phyloP scores from a whole-genome alignment of 2,329 filamentous ascomycete genomes.

The Phyllosticta paracitricarpa region DNA sequence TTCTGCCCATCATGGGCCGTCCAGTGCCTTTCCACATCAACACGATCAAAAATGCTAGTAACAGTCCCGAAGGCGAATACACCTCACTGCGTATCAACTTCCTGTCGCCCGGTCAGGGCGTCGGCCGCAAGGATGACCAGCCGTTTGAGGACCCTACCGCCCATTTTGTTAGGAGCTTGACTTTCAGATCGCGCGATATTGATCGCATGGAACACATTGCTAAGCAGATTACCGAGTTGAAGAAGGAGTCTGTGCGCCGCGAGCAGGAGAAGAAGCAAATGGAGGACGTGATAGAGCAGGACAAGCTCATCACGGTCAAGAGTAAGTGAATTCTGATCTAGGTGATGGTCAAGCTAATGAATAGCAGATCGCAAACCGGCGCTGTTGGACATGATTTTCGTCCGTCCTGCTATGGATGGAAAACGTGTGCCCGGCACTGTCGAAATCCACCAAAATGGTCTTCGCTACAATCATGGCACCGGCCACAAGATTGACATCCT shows the following conservation, averaged over 20 bases:
- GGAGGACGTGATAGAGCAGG: conserved; percentile 98
- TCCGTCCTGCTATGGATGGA: conserved; percentile 88
- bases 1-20: conserved; percentile 93
- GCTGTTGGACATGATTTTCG: conserved; percentile 87
- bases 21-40: conserved; percentile 96
- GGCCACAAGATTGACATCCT: conserved; percentile 80
- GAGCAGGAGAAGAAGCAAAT: conserved; percentile 99
- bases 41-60: conserved; percentile 98
- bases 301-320: conserved; percentile 90
- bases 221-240: conserved; percentile 89
- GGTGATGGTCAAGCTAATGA: background rate
- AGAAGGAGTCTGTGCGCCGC: conserved; percentile 81
- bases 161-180: conserved; percentile 91
- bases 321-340: conserved; percentile 48
- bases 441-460: conserved; percentile 98
- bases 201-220: conserved; percentile 84
- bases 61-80: conserved; percentile 91
- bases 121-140: conserved; percentile 93
- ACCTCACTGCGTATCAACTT: conserved; percentile 95
- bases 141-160: conserved; percentile 94
- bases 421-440: conserved; percentile 94
- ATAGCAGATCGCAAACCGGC: conserved; percentile 72
- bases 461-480: conserved; percentile 74
- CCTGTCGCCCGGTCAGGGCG: conserved; percentile 90
- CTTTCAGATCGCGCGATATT: conserved; percentile 84